phyloP scores from a whole-genome alignment of 176 grass and related monocot species.

The Carex myosuroides region DNA sequence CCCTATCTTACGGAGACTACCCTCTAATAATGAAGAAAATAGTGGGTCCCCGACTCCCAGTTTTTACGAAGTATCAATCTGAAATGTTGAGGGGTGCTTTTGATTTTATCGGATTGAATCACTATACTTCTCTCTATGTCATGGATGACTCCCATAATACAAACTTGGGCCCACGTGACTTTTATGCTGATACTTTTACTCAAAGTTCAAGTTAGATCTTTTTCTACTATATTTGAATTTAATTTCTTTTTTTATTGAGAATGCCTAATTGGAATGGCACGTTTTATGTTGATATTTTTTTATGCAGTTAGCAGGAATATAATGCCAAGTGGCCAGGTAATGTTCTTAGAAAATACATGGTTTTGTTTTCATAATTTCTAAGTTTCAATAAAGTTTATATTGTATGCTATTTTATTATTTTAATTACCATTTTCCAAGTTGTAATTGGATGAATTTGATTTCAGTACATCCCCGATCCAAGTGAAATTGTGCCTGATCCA shows the following conservation, averaged over 20 bases:
- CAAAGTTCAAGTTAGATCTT: slow-evolving; percentile 15
- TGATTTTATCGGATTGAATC: slow-evolving; percentile 55
- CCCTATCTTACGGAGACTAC: slow-evolving; percentile 41
- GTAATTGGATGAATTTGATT: slow-evolving; percentile 10
- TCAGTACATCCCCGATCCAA: background rate
- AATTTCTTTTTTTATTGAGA: background rate
- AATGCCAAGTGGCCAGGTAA: background rate
- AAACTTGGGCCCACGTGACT: slow-evolving; percentile 21
- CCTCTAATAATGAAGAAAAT: slow-evolving; percentile 42
- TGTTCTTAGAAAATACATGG: background rate
- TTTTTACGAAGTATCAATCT: slow-evolving; percentile 36
- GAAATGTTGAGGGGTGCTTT: slow-evolving; percentile 32
- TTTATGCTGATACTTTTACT: background rate
- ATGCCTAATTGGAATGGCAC: background rate
- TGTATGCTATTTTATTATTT: background rate
- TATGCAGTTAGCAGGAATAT: background rate
- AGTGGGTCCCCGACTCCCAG: slow-evolving; percentile 31
- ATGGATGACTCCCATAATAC: slow-evolving; percentile 22
- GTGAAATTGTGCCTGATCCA: slow-evolving; percentile 19
- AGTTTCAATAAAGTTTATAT: background rate
- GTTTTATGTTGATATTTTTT: background rate
- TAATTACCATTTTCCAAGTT: background rate
- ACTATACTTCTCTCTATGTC: slow-evolving; percentile 40
- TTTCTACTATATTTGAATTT: background rate
- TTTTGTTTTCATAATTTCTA: background rate